A percentile compares a stretch with the other conserved stretches of the same genome.
Evolutionary conservation across 73 alveolate species (phyloP).

Genomic region (Loxodes magnus): DNA sequence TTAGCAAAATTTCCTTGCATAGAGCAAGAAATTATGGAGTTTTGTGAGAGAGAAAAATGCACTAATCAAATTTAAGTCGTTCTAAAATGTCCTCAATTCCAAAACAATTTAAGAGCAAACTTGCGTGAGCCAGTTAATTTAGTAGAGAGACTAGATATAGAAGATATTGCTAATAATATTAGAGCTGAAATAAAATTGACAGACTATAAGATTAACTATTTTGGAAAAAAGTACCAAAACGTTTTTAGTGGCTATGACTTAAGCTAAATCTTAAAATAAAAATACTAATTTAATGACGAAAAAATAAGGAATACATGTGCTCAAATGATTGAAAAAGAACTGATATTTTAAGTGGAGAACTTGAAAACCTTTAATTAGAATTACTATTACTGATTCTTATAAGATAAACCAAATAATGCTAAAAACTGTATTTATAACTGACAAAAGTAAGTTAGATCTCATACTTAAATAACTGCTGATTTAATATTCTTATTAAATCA

Average conservation of each 20-base stretch:
- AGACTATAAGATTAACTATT: constrained; percentile 37
- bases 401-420: constrained; percentile 45
- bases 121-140: background rate
- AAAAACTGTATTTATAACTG: constrained; percentile 31
- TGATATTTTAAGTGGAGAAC: constrained; percentile 20
- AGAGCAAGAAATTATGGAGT: constrained; percentile 39
- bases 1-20: constrained; percentile 55
- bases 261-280: constrained; percentile 13
- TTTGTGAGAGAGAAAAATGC: constrained; percentile 34
- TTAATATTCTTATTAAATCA: constrained; percentile 18
- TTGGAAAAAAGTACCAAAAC: constrained; percentile 23
- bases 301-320: constrained; percentile 18
- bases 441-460: constrained; percentile 26
- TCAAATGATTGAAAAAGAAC: constrained; percentile 30
- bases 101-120: constrained; percentile 8
- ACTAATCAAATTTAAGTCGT: constrained; percentile 38
- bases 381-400: constrained; percentile 18
- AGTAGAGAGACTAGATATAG: background rate
- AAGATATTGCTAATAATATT: constrained; percentile 8
- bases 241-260: constrained; percentile 30
- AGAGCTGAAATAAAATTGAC: constrained; percentile 20
- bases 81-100: constrained; percentile 15
- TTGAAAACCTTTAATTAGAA: constrained; percentile 4
- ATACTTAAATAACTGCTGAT: constrained; percentile 20
- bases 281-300: constrained; percentile 9